A percentile compares a stretch with the other conserved stretches of the same genome.
phyloP scores from a whole-genome alignment of 1,139 yeast genomes.

The Taphrina betulina region DNA sequence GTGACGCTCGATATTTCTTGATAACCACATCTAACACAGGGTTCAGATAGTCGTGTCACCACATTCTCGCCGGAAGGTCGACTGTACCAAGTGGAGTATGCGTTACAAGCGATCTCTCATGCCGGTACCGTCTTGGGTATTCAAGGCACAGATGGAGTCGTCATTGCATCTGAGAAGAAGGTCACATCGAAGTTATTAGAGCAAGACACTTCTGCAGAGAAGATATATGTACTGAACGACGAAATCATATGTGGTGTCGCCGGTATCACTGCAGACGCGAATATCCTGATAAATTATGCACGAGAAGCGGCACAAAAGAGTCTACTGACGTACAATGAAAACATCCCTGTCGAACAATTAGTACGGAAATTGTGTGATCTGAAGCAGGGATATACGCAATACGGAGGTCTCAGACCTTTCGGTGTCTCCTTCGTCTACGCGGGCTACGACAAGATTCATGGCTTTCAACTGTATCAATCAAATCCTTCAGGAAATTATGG shows the following conservation, averaged over 20 bases:
- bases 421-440: conserved; percentile 97
- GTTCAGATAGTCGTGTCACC: conserved; percentile 84
- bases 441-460: conserved; percentile 86
- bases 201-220: conserved; percentile 91
- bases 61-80: conserved; percentile 96
- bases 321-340: conserved; percentile 80
- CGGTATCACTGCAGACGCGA: conserved; percentile 97
- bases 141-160: conserved; percentile 88
- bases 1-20: not conserved
- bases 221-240: conserved; percentile 79
- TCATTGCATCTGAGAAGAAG: conserved; percentile 92
- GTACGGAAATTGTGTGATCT: conserved; percentile 88
- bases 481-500: conserved; percentile 97
- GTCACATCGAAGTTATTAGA: conserved; percentile 88
- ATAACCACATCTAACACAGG: conserved; percentile 1
- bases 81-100: conserved; percentile 94
- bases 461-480: conserved; percentile 89
- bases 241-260: conserved; percentile 93
- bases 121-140: conserved; percentile 98
- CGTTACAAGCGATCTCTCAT: conserved; percentile 93
- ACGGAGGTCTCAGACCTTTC: conserved; percentile 93
- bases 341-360: conserved; percentile 85
- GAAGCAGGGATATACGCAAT: conserved; percentile 97
- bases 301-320: conserved; percentile 81
- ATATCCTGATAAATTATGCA: conserved; percentile 85